Percentiles rank a stretch among this genome's conserved stretches.
Evolutionary conservation across 2,329 filamentous ascomycete species (phyloP).

Genomic region (Westerdykella ornata): DNA sequence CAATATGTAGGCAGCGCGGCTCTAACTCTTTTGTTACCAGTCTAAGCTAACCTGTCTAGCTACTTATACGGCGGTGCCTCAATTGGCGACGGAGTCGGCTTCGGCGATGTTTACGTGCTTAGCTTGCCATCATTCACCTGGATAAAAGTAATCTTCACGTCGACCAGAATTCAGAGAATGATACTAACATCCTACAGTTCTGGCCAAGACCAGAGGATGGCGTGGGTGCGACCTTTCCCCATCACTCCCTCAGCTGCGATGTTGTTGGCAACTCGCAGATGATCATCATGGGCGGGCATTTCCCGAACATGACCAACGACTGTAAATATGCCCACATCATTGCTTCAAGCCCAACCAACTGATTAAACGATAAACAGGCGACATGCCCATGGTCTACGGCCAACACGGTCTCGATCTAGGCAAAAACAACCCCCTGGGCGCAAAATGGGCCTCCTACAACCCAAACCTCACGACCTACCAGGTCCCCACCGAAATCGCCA

Average conservation of each 20-base stretch:
- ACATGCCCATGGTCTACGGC: constrained; percentile 46
- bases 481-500: constrained; percentile 45
- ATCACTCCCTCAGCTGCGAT: constrained; percentile 48
- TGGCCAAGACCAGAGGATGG: constrained; percentile 15
- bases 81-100: constrained; percentile 43
- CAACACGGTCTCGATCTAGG: constrained; percentile 50
- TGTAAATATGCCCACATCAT: neutral
- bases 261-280: constrained; percentile 52
- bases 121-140: constrained; percentile 55
- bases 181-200: constrained; percentile 5
- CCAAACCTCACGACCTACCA: constrained; percentile 45
- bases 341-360: neutral
- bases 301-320: constrained; percentile 40
- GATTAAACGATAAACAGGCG: constrained; percentile 25
- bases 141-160: constrained; percentile 42
- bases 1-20: constrained; percentile 54
- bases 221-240: constrained; percentile 40
- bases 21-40: neutral
- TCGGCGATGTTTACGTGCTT: constrained; percentile 55
- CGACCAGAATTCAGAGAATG: constrained; percentile 20
- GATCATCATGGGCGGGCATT: constrained; percentile 55
- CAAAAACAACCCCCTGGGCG: constrained; percentile 5
- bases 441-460: constrained; percentile 45
- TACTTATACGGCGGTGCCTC: constrained; percentile 54
- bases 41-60: constrained; percentile 26